Evolutionary conservation across 805 yeast genomes (phyloP), one percentile per base, ranked within the genome.

Genomic region (Metschnikowia matae): DNA sequence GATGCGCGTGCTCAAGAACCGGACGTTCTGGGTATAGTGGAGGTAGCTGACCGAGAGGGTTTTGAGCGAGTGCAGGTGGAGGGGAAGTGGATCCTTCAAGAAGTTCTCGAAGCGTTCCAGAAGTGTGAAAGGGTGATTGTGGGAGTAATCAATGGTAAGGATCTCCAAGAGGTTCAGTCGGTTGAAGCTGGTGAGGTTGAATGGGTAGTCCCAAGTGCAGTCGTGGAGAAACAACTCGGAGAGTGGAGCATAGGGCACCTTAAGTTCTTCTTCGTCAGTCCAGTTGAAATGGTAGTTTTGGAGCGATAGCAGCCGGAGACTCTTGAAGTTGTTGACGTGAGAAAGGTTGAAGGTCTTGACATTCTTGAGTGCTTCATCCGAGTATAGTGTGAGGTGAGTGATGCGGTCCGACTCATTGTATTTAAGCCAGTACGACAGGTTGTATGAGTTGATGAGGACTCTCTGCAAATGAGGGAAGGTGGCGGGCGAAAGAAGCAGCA

Each of bases 161-260:
- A 40, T 49, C 6, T 48, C 54, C n/a, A 73, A 54, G 10, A 59
- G 49, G 36, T 61, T 55, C 38, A 49, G 58, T 5, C 48, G 48
- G 48, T 72, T 70, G 58, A 74, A 73, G 44, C 64, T 66, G 3
- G 63, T 55, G 11, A 79, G 59, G 17, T 71, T 67, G 56, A 80
- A 80, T 0, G 85, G 85, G 53, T 78, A 81, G 51, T 77, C 78
- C 84, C 85, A 81, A 1, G 76, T 72, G 61, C 85, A 81, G 53
- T 80, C 69, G 13, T 60, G 54, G 4, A 81, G 55, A 3, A 59
- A 54, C 23, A 79, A 54, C 2, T 54, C 55, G 4, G 56, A 55
- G 29, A 74, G 57, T 1, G 54, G 36, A 4, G 61, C 57, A 2
- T 42, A 40, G 1, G 53, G 46, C 1, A 60, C 53, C 10, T 57